Evolutionary conservation across 805 yeast species (phyloP), one percentile per base, ranked within the genome.

Genomic region (Cyberlindnera samutprakarnensis): DNA sequence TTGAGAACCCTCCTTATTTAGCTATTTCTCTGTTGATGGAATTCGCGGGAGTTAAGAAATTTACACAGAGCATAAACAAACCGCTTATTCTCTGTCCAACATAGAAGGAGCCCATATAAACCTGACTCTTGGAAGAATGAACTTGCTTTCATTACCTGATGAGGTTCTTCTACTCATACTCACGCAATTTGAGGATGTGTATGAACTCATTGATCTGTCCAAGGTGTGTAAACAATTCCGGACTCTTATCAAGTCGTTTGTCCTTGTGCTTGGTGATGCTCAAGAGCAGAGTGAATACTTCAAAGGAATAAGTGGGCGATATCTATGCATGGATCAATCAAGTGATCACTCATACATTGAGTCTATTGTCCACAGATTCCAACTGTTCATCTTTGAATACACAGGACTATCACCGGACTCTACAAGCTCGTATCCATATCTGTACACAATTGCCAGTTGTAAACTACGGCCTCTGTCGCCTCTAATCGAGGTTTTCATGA

Each of bases 241-340:
- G 18, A 8, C 14, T 12, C 15, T 47, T 2, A 23, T 48, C 4
- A 35, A 23, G n/a, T 13, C 25, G 7, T 32, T 39, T 13, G 53
- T 48, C 14, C 32, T 48, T 8, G 34, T 39, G 3, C 25, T 45
- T 14, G 42, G 47, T 4, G 53, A 48, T 28, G 23, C 43, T 4
- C 23, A 33, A 3, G 5, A 25, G 7, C 32, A 31, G 7, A 36
- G 47, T 8, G 27, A 22, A 0, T 23, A 23, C 10, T 46, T 46
- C 40, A 29, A 28, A 5, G 12, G 39, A 10, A 42, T 46, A 10
- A 18, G 40, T 1, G 31, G 26, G 5, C 27, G 23, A 2, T 36
- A 27, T 14, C 13, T 42, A 4, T 20, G 27, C 8, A 30, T 44
- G 28, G 28, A 28, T 3, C 18, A 29, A 2, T 23, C 28, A 2